Evolutionary conservation across 2,329 filamentous ascomycete genomes (phyloP).

Genomic region (Chrysoporthe puriensis): DNA sequence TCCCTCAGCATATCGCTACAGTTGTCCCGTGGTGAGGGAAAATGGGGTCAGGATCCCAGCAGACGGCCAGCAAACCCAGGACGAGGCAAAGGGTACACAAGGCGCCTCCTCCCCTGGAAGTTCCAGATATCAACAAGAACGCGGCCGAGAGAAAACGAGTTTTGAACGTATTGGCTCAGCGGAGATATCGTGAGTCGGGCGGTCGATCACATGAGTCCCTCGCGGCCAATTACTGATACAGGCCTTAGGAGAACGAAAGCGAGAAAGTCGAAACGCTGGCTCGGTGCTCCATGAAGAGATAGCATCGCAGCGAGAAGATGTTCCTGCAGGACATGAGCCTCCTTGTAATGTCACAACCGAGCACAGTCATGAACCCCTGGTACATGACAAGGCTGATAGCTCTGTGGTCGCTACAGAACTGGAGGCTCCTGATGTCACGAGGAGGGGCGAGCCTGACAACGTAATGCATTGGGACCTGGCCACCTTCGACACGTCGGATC

Average conservation of each 20-base stretch:
- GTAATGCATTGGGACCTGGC: neutral
- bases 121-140: slow-evolving; percentile 55
- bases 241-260: slow-evolving; percentile 36
- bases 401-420: neutral
- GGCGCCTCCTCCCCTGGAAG: slow-evolving; percentile 43
- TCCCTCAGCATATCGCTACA: neutral
- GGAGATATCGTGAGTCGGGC: slow-evolving; percentile 50
- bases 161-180: slow-evolving; percentile 57
- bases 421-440: neutral
- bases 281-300: neutral
- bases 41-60: neutral
- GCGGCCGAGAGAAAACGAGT: slow-evolving; percentile 57
- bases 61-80: slow-evolving; percentile 28
- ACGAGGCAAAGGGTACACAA: slow-evolving; percentile 47
- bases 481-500: neutral
- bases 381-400: neutral
- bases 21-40: neutral
- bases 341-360: too few relatives aligned
- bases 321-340: neutral
- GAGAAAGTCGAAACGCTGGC: slow-evolving; percentile 22
- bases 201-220: neutral
- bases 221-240: slow-evolving; percentile 22
- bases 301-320: neutral
- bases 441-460: neutral
- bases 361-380: neutral